Evolutionary conservation across 1,139 yeast species (phyloP), one percentile per base, ranked within the genome.

Genomic region (Arxiozyma bovina): DNA sequence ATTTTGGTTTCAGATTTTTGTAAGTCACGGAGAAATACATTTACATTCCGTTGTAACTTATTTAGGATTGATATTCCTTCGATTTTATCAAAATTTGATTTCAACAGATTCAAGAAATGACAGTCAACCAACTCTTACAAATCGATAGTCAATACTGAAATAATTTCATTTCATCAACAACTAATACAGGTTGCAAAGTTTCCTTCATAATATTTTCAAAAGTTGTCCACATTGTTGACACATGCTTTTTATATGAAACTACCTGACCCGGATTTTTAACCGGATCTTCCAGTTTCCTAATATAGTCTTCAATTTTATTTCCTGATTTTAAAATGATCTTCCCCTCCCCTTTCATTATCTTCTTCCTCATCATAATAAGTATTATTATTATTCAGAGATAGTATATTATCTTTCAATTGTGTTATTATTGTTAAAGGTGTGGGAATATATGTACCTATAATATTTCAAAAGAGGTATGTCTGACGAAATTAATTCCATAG

Each of bases 1-100:
- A 63, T 57, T 42, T 60, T 56, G 18, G 30, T 22, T 50, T 63
- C 66, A n/a, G 63, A 43, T 1, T 38, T 30, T 42, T 54, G 46
- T 17, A 63, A 50, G 5, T 56, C 52, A 2, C 42, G 41, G 3
- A 61, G 56, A 23, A 58, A 58, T 1, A 38, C 42, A 5, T 48
- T 48, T 4, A 63, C 56, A 1, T 55, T 45, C 2, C 43, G 34
- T 9, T 52, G 38, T 17, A 63, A 38, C 18, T 56, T 53, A 12
- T 46, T 48, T 27, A 55, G 53, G 50, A 62, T 62, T 0, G 65
- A 61, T 4, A 50, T 43, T 8, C 47, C 45, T 45, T 61, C 54
- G 0, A 48, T 25, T 3, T 45, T 47, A 27, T 60, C 50, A 42
- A 62, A 63, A 18, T 56, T 52, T 18, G 46, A 34, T 30, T 53